Evolutionary conservation across 345 rosid genomes (phyloP), one percentile per base, ranked within the genome.

Genomic region (Citrus sp.): DNA sequence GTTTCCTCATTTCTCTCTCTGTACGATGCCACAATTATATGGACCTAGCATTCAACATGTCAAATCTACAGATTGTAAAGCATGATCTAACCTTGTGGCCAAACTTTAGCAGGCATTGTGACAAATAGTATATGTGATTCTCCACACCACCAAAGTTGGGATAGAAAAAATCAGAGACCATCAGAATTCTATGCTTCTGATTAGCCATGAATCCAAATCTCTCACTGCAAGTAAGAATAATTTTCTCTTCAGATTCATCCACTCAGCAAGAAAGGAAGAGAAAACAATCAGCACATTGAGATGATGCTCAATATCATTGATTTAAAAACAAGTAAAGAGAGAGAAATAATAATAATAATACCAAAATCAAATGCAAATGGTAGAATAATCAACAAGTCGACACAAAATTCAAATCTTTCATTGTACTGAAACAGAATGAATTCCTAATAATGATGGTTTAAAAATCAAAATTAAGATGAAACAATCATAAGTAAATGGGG

Each of bases 101-200:
- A 72, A 92, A 97, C 87, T 92, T 86, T 75, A 96, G 81, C 67
- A 94, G 84, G 87, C 98, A 96, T 73, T 94, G 99, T 42, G 98
- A 96, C 51, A 96, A 89, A 80, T 89, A 96, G 72, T 94, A 96
- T 66, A 96, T 90, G 85, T 96, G 98, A 85, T 83, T 91, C 84
- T 96, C 98, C 2, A 96, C 99, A 61, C 99, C 99, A 67, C 98
- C 98, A 64, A 96, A 92, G 84, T 94, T 96, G 10, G 99, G 98
- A 85, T 87, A 96, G 92, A 92, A 94, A 87, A 96, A 94, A 87
- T 96, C 98, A 28, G 98, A 96, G 67, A 92, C 97, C 98, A 96
- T 94, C 79, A 96, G 83, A 80, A 96, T 87, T 77, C 90, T 90
- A 68, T 87, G 93, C 83, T 87, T 90, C 78, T 81, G 75, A 72